These are phyloP conservation scores for Neoscytalidium dimidiatum DNA, from an alignment of 2,329 filamentous ascomycete species.

Conservation along the genomic window DNA sequence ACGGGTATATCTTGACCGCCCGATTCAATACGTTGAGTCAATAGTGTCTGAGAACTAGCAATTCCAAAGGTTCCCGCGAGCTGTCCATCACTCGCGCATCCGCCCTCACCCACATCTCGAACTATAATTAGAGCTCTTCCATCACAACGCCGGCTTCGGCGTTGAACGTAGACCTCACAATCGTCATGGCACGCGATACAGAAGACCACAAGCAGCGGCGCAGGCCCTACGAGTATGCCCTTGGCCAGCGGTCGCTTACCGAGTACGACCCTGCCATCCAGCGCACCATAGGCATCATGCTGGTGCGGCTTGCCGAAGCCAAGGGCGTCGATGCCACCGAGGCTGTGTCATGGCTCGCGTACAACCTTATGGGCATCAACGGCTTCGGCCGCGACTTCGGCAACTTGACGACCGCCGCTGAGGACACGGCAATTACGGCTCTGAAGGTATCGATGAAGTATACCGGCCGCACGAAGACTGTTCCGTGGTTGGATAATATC, in stretches of 20 bases:
- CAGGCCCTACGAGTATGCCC: too few relatives aligned
- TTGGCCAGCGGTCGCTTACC: too few relatives aligned
- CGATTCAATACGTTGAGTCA: not conserved
- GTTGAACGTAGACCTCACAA: too few relatives aligned
- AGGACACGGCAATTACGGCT: too few relatives aligned
- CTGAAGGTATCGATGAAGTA: too few relatives aligned
- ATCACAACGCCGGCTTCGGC: too few relatives aligned
- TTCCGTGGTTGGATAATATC: too few relatives aligned
- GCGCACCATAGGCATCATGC: not conserved
- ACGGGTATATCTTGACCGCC: not conserved
- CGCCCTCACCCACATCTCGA: not conserved
- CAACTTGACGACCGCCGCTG: too few relatives aligned
- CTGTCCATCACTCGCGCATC: not conserved
- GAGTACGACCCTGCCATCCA: not conserved
- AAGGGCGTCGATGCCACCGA: not conserved
- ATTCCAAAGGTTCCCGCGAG: not conserved
- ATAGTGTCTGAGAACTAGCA: too few relatives aligned
- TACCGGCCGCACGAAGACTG: too few relatives aligned
- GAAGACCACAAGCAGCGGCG: constrained; percentile 31
- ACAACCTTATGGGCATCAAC: constrained; percentile 54
- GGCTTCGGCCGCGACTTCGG: constrained; percentile 44
- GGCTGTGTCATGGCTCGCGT: constrained; percentile 31
- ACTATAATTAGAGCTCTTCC: too few relatives aligned
- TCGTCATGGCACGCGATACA: constrained; percentile 32
- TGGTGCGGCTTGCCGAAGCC: not conserved